phyloP scores from a whole-genome alignment of 2,329 filamentous ascomycete species.

The Sporothrix globosa region DNA sequence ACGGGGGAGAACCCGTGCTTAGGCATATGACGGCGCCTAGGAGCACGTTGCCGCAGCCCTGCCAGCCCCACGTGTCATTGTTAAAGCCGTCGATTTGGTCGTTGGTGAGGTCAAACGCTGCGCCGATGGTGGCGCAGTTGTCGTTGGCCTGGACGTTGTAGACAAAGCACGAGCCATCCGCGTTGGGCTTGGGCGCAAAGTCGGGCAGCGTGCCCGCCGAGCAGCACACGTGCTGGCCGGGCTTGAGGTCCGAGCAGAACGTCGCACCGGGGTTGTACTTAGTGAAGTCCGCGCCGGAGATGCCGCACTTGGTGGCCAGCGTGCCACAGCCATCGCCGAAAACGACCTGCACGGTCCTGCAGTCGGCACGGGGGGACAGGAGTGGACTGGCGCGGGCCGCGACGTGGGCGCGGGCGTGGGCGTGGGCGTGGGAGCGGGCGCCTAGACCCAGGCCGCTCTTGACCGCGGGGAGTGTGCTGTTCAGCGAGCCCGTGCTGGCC shows the following conservation, averaged over 20 bases:
- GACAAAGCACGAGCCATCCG: constrained; percentile 45
- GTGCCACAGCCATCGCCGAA: constrained; percentile 28
- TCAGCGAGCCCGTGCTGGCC: not conserved
- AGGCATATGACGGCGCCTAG: constrained; percentile 43
- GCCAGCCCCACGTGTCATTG: constrained; percentile 47
- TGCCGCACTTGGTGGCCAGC: constrained; percentile 33
- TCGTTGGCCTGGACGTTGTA: constrained; percentile 44
- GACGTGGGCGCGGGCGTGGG: not conserved
- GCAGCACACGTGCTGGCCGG: constrained; percentile 46
- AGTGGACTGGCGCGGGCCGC: no score
- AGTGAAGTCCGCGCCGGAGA: constrained; percentile 35
- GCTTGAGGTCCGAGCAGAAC: constrained; percentile 43
- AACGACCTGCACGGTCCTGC: constrained; percentile 28
- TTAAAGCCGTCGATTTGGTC: constrained; percentile 39
- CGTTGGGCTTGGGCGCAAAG: constrained; percentile 42
- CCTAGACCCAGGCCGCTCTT: not conserved
- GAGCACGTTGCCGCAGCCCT: constrained; percentile 42
- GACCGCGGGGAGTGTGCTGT: not conserved
- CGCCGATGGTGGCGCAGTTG: constrained; percentile 42
- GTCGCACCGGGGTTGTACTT: constrained; percentile 38
- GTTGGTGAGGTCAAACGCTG: constrained; percentile 26
- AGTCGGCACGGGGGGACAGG: constrained; percentile 8
- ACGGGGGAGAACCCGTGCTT: constrained; percentile 43
- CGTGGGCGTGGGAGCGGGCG: not conserved
- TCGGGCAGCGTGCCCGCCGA: constrained; percentile 44